Evolutionary conservation across 306 rosid species (phyloP), one percentile per base, ranked within the genome.

Genomic region (Vigna mungo): DNA sequence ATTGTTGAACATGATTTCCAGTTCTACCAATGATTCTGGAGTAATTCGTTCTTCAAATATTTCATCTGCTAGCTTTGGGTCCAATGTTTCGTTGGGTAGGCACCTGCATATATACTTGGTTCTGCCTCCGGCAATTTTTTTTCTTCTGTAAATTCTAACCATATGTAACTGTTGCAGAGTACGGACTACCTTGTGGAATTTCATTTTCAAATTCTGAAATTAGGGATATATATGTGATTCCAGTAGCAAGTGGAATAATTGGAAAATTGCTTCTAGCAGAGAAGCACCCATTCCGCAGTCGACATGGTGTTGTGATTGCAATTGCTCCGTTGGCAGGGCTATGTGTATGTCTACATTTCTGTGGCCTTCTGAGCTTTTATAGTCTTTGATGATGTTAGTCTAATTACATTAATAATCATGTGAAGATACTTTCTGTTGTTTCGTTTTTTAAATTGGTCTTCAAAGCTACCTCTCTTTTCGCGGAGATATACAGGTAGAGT

Each of bases 231-330:
- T 93, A 82, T 73, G 18, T 89, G 66, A 83, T 90, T 71, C 91
- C 96, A 14, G 79, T 81, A 80, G 81, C 86, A 17, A 79, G 71
- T 72, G 89, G 85, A 81, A 86, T 60, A 53, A 49, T 43, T 25
- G 96, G 97, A 59, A 89, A 89, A 59, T 71, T 90, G 77, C 89
- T 93, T 77, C 97, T 93, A 18, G 72, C 85, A 3, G 96, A 93
- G 90, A 93, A 90, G 80, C 96, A 89, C 79, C 96, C 97, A 73
- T 93, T 93, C 77, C 88, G 89, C 25, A 85, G 96, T 87, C 88
- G 87, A 48, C 89, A 92, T 67, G 97, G 97, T 53, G 88, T 91
- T 56, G 94, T 93, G 61, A 89, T 93, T 71, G 94, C 96, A 9
- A 85, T 93, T 81, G 93, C 93, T 52, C 96, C 96, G 77, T 78